Conservation (phyloP, 2,329 filamentous ascomycete species). For the Pestalotiopsis fici region DNA sequence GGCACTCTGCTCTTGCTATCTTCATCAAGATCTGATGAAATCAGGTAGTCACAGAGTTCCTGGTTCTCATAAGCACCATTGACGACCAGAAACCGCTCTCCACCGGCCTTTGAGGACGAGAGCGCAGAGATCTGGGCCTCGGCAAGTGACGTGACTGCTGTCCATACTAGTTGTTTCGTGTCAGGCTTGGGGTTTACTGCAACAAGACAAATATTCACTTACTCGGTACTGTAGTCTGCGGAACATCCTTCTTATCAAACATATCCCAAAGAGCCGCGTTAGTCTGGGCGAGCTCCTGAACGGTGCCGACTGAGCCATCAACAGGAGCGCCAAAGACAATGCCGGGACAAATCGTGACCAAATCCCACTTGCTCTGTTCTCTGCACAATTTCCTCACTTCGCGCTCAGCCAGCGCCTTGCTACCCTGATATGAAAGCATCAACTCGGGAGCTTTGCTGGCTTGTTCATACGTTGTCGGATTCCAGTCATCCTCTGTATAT, state of each 20-base stretch:
- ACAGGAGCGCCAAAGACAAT: slow-evolving; percentile 39
- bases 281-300: neutral
- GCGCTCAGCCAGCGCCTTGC: slow-evolving; percentile 36
- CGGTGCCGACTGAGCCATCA: neutral
- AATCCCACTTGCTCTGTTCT: slow-evolving; percentile 36
- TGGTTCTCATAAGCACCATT: slow-evolving; percentile 6
- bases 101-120: neutral
- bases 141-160: slow-evolving; percentile 1
- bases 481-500: slow-evolving; percentile 59
- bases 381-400: slow-evolving; percentile 35
- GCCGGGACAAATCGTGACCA: slow-evolving; percentile 46
- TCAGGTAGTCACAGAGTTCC: neutral
- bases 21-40: neutral
- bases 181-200: neutral
- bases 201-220: neutral
- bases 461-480: slow-evolving; percentile 54
- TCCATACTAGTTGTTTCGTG: neutral
- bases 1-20: neutral
- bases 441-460: slow-evolving; percentile 39
- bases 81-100: neutral
- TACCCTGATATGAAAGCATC: slow-evolving; percentile 37
- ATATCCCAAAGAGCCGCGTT: neutral
- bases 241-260: slow-evolving; percentile 3
- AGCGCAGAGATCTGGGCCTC: slow-evolving; percentile 3
- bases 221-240: neutral